Evolutionary conservation across 768 basidiomycete genomes (phyloP), one percentile per base, ranked within the genome.

Genomic region (Cyclocybe cylindracea): DNA sequence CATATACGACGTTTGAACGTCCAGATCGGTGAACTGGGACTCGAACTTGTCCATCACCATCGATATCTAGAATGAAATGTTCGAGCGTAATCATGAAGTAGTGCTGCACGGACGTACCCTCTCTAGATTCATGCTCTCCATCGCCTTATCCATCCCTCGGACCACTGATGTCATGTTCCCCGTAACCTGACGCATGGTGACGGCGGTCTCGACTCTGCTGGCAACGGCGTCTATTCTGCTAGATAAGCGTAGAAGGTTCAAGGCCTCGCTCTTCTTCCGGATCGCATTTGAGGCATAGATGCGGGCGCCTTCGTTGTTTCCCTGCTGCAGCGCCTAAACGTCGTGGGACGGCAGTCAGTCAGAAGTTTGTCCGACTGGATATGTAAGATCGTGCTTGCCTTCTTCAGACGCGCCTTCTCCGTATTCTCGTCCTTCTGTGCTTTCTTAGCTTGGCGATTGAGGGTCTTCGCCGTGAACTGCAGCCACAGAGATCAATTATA

Each of bases 31-130:
- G 73, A 98, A 98, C 60, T 98, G 96, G 5, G 86, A 58, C 69
- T 99, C 97, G 71, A 99, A 99, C 73, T 94, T 98, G 76, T 98
- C 97, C 97, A 99, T 98, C 33, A 99, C 93, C 48, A 92, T 70
- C 10, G 97, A 96, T 64, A 99, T 98, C 96, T 98, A 66, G 6
- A 19, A 38, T 13, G 10, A 41, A 48, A 18, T 24, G 16, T 29
- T 11, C 42, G 19, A 33, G 13, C 31, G 43, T 45, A 36, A 32
- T 44, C 34, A 45, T 19, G 35, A 29, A 32, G 37, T 29, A 43
- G 33, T 33, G 40, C 6, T 34, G 10, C 16, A 54, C 45, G 33
- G 36, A 75, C 85, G 65, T 63, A 97, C 96, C 67, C 88, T 81
- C 62, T 99, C 97, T 50, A 98, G 82, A 75, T 99, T 98, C 97